Evolutionary conservation across 1,284 basidiomycete genomes (phyloP), one percentile per base, ranked within the genome.

Genomic region (Cyathus olla): DNA sequence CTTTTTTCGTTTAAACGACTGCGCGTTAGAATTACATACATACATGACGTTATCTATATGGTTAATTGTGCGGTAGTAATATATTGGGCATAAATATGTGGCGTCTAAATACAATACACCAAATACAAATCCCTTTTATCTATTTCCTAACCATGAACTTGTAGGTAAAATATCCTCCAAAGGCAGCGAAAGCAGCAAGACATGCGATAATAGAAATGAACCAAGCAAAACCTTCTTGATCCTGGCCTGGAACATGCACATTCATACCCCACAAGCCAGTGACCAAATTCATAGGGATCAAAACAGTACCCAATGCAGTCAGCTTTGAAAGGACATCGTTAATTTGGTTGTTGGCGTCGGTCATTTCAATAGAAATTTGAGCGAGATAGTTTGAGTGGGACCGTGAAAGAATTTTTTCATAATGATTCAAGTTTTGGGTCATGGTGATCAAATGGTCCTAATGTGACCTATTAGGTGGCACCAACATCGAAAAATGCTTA

Each of bases 341-440:
- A 83, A 99, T 99, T 82, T 98, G 97, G 79, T 99, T 99, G 82
- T 99, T 99, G 56, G 98, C 98, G 73, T 99, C 97, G 31, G 97
- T 98, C 96, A 98, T 98, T 82, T 98, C 97, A 79, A 98, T 98
- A 44, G 95, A 97, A 70, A 98, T 99, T 73, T 98, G 97, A 2
- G 97, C 97, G 57, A 98, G 91, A 81, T 98, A 99, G 77, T 99
- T 99, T n/a, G 96, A 98, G 80, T 99, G 97, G 46, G 97, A 99
- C 29, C 97, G 91, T 2, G 97, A 99, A 9, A 99, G 86, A 75
- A 99, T 99, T 85, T 99, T 99, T 77, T 99, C 97, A 82, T 98
- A 99, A 79, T 98, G 97, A 77, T 98, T 98, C 85, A 99, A 77
- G 76, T 98, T 99, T 79, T 99, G 97, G 3, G 97, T 99, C 96